Conservation (phyloP, 169 alveolate genomes). For the Plasmodium knowlesi region DNA sequence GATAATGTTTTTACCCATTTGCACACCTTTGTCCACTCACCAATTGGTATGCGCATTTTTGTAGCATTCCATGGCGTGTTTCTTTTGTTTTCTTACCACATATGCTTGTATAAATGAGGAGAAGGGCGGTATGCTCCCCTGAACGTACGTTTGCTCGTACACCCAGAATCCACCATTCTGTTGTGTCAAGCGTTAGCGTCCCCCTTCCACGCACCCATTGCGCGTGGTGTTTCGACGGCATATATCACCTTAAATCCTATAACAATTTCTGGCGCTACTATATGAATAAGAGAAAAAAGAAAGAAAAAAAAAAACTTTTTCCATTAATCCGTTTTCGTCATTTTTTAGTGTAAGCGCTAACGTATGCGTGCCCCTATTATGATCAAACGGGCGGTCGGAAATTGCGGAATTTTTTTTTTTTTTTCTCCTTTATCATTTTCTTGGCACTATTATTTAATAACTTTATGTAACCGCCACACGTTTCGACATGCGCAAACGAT, state of each 20-base stretch:
- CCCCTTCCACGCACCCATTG: neutral
- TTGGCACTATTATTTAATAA: neutral
- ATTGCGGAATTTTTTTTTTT: neutral
- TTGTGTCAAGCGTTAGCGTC: neutral
- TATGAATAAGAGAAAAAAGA: too few relatives aligned
- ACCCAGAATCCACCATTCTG: neutral
- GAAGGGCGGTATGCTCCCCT: neutral
- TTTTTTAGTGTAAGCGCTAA: neutral
- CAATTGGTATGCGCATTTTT: neutral
- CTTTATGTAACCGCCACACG: neutral
- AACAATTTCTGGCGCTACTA: neutral
- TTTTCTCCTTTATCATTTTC: neutral
- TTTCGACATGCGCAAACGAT: neutral
- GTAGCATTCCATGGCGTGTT: neutral
- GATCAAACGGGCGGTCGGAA: neutral
- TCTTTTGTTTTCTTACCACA: neutral
- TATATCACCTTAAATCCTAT: neutral
- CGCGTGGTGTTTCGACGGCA: neutral
- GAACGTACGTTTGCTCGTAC: neutral
- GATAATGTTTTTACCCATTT: neutral
- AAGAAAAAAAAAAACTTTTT: too few relatives aligned
- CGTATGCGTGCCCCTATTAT: neutral
- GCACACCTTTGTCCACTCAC: neutral
- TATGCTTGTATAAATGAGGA: neutral
- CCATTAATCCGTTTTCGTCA: neutral